Evolutionary conservation across 1,284 basidiomycete species (phyloP), one percentile per base, ranked within the genome.

Genomic region (Ustilago xerochloae): DNA sequence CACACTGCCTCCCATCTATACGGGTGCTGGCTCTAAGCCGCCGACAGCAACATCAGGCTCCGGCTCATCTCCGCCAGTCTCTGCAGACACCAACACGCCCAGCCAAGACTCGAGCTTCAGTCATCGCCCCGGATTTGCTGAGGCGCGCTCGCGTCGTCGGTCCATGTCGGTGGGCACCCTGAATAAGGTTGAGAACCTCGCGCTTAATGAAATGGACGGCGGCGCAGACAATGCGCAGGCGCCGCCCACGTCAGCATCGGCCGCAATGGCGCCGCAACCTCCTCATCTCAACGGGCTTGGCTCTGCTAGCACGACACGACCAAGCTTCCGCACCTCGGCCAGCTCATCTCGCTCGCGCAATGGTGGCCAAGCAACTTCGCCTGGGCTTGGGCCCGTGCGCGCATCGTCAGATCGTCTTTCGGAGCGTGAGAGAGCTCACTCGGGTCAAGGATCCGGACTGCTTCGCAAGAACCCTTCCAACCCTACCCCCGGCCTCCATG

Each of bases 401-500:
- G 74, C 79, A 10, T 73, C 77, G 7, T 81, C 79, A 8, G 79
- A 79, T 53, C 72, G 75, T 26, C 43, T 75, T 13, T 77, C 75
- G 22, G 66, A 68, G 54, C 67, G 78, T 16, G 78, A 78, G 28
- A 47, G 79, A 51, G 51, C 61, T 13, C 43, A 63, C 16, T 71
- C 72, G 26, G 72, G 72, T 15, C 63, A 66, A 30, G 76, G 78
- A 13, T 72, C 69, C 18, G 77, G 68, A 8, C 46, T 72, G 52
- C 68, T 81, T 52, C 67, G 69, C 28, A 81, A 81, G 65, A 81
- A 81, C 47, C 78, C 80, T 10, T 77, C 74, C 39, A 81, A 81
- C 33, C 80, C 80, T n/a, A 63, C 62, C 36, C 75, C 80, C 8
- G 78, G 74, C 28, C 67, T 75, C 20, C 63, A 75, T 38, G 72